Evolutionary conservation across 768 basidiomycete species (phyloP), one percentile per base, ranked within the genome.

Genomic region (Rhizopogon roseolus): DNA sequence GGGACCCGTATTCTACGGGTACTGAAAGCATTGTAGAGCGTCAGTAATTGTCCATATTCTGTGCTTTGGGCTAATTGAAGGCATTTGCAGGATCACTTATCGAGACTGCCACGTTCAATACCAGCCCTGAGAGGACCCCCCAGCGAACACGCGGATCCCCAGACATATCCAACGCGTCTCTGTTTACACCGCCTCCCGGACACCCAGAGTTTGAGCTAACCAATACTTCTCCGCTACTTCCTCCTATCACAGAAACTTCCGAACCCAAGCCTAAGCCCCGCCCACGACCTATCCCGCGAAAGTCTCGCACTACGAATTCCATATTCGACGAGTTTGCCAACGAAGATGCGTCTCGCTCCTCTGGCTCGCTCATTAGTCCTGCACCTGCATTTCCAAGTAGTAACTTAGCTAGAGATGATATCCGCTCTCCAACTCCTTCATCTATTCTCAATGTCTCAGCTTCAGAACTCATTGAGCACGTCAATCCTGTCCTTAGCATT

Each of bases 401-500:
- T 25, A 55, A 38, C 41, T 54, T 16, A 19, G 59, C 57, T 1
- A 55, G 55, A 38, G 68, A 66, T 7, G 61, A 58, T 52, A 65
- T 68, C 45, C 45, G 44, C 39, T 49, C 60, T 52, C 57, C 53
- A n/a, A 54, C 59, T 6, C 44, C 57, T 0, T 56, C 66, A 1
- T 38, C 55, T n/a, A 41, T 17, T 34, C 28, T 58, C 34, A 13
- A 36, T 36, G 34, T 1, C 5, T 13, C 34, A 11, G 29, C 29
- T 29, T 55, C 59, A 6, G 59, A 55, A 10, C n/a, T 10, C 1
- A n/a, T 45, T 8, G 63, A 52, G 0, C 65, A 68, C 38, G 37
- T 28, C 27, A 62, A 63, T 37, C 62, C 58, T 42, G 60, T 63
- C 5, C 60, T 70, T 41, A 76, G 65, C 56, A 81, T 82, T 25